Conservation (phyloP, 2,329 filamentous ascomycete genomes). For the Exophiala calicioides region DNA sequence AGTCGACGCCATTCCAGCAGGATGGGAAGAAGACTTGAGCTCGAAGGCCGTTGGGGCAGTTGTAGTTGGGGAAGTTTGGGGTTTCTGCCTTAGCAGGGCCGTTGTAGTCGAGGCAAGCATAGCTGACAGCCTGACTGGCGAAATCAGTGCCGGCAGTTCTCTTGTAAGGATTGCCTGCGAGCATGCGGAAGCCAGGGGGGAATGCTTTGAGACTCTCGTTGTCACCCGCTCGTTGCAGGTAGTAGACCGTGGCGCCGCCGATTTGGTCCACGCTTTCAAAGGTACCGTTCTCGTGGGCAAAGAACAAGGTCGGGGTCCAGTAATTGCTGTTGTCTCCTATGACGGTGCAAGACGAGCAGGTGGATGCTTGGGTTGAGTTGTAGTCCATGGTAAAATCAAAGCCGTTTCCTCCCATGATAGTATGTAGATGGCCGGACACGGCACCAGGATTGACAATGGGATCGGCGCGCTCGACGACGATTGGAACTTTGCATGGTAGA, state of each 20-base stretch:
- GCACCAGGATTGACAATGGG: conserved; percentile 67
- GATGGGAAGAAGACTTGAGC: conserved; percentile 42
- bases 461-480: conserved; percentile 49
- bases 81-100: conserved; percentile 47
- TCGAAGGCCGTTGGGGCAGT: conserved; percentile 60
- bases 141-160: conserved; percentile 60
- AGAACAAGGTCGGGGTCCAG: conserved; percentile 74
- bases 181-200: conserved; percentile 69
- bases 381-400: conserved; percentile 60
- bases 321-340: conserved; percentile 72
- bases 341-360: conserved; percentile 70
- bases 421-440: conserved; percentile 66
- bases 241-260: conserved; percentile 64
- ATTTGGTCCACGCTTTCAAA: conserved; percentile 64
- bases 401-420: conserved; percentile 68
- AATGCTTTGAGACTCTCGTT: conserved; percentile 69
- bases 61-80: conserved; percentile 67
- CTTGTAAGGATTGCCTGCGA: conserved; percentile 64
- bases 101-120: conserved; percentile 55
- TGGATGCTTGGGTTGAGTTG: conserved; percentile 51
- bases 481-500: conserved; percentile 32
- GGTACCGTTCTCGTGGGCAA: conserved; percentile 61
- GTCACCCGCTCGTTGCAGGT: conserved; percentile 49
- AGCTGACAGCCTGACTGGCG: conserved; percentile 56
- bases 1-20: conserved; percentile 41